Base-by-base conservation (phyloP, 306 rosid genomes). In the Mimosa pudica region DNA sequence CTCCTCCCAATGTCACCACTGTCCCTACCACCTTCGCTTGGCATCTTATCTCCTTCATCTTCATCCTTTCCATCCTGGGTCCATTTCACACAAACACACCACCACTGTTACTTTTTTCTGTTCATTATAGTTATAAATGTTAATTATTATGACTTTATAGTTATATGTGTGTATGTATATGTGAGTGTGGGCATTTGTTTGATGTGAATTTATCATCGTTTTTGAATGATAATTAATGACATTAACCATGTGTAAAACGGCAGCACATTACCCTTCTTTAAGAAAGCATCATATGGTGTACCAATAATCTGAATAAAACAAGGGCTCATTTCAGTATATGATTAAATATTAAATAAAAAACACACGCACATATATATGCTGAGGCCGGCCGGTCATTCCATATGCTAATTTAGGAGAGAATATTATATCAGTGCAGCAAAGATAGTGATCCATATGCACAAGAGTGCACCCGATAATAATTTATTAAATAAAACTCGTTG, bases 21-120 rank as follows among this genome's bases (percentile, higher is more conserved):
- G 98, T 94, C 6, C 98, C 98, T 2, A 87, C 42, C 79, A 94
- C 82, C 82, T 94, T 94, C 0, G 93, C 97, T 75, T 89, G 95
- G 36, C 94, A 86, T 57, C 85, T 73, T 5, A 87, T 8, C 74
- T 83, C 91, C 85, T 80, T 91, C 5, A 91, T 86, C 80, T 91
- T 83, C 84, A 92, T 35, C 62, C 45, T 87, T 85, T 94, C 98
- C 88, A 94, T 4, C 67, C 89, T 85, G 75, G 10, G n/a, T 8
- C 6, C 62, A 55, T 12, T 12, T 14, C 57, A 13, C 16, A 51
- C 10, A 46, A 13, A 51, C 16, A 52, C 58, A 52, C 18, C 18
- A 14, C 58, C 58, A 16, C 42, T 5, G 4, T 38, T 52, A 6
- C 58, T 52, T n/a, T 10, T 61, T 60, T 20, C 65, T 8, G 20